Conservation (phyloP, 2,329 filamentous ascomycete species). For the Rosellinia necatrix region DNA sequence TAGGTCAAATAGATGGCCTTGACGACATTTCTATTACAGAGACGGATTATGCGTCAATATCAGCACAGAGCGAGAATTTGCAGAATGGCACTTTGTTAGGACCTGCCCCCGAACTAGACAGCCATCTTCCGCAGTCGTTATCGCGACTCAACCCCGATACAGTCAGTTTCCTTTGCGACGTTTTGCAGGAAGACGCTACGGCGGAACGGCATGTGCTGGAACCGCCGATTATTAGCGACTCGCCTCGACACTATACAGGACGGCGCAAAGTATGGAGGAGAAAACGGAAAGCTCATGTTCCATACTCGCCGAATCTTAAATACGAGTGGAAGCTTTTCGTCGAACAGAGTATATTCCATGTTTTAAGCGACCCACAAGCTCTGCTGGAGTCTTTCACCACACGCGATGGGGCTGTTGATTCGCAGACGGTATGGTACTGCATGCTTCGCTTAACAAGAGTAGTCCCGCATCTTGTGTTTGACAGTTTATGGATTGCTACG, state of each 20-base stretch:
- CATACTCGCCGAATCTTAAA: constrained; percentile 43
- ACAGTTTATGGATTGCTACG: constrained; percentile 67
- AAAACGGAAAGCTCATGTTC: constrained; percentile 34
- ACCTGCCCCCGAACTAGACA: constrained; percentile 36
- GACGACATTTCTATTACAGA: constrained; percentile 33
- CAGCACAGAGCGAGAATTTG: constrained; percentile 29
- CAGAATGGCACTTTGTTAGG: constrained; percentile 26
- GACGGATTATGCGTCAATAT: constrained; percentile 28
- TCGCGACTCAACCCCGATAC: constrained; percentile 58
- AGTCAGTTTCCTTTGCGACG: constrained; percentile 64
- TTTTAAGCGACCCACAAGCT: constrained; percentile 61
- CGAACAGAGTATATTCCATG: constrained; percentile 67
- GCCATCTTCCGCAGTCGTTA: constrained; percentile 61
- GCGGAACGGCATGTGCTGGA: constrained; percentile 55
- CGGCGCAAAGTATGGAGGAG: constrained; percentile 43
- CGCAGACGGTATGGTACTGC: constrained; percentile 66
- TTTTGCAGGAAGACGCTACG: constrained; percentile 61
- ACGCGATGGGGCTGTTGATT: constrained; percentile 59
- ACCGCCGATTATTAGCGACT: constrained; percentile 43
- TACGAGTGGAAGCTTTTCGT: constrained; percentile 64
- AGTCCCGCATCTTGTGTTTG: constrained; percentile 62
- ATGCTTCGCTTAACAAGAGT: constrained; percentile 64
- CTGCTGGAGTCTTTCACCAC: constrained; percentile 62
- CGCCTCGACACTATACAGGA: constrained; percentile 35
- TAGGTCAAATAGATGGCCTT: constrained; percentile 31